Evolutionary conservation across 371 early-diverging fungal species (phyloP), one percentile per base, ranked within the genome.

Genomic region (Mortierella polycephala): DNA sequence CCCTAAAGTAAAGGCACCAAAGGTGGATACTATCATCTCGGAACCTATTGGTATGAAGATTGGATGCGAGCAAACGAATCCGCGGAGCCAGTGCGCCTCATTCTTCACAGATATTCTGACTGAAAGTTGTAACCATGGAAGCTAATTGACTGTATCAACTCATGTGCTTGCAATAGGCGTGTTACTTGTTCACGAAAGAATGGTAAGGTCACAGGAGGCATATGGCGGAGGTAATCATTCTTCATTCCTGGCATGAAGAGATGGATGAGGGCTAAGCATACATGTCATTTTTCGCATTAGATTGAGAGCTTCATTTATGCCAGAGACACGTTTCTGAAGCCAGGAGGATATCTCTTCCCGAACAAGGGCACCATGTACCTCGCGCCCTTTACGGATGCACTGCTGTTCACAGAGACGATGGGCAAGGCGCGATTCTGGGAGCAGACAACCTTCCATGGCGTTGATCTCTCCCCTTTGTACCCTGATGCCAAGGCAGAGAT

Each of bases 21-120:
- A 88, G 77, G 98, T 99, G 2, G 99, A 99, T 62, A 95, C 95
- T 6, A 92, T 99, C 41, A 91, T 99, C 60, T 96, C 96, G 46
- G 99, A 99, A 80, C 98, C 98, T 13, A 98, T 99, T 71, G 96
- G 80, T 79, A 73, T 20, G 62, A 30, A 30, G 30, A 30, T 30
- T 60, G 30, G 13, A 57, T 42, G 8, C 16, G 46, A 13, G 10
- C 46, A 5, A 23, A 8, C 20, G 46, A 56, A 56, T 20, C 39
- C 2, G 57, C 37, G 14, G 12, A 5, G 14, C 30, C 18, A 39
- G 40, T 40, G 23, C 40, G 39, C 57, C 39, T 37, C 41, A 56
- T 56, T 2, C 57, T 6, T 40, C 41, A 23, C 11, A 57, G 50
- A n/a, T 45, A 18, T n/a, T 39, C n/a, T 44, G 5, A 11, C 2